A percentile compares a stretch with the other conserved stretches of the same genome.
Evolutionary conservation across 2,329 filamentous ascomycete genomes (phyloP).

Genomic region (Herpotrichia juniperi): DNA sequence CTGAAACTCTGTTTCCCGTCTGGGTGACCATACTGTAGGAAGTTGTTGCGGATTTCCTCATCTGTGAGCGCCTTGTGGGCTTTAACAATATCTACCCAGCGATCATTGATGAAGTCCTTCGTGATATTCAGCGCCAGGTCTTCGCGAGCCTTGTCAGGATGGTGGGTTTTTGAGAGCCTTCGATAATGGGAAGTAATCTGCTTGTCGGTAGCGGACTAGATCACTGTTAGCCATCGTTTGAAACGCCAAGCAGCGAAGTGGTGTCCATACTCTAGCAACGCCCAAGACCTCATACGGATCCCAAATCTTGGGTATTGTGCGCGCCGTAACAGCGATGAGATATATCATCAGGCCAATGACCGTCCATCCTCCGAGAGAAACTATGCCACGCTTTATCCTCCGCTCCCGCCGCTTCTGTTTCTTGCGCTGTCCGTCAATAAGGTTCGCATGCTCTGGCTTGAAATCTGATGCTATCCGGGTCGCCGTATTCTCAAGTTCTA

Average conservation of each 20-base stretch:
- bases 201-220: slow-evolving; percentile 80
- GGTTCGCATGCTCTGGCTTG: slow-evolving; percentile 79
- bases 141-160: slow-evolving; percentile 90
- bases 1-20: slow-evolving; percentile 98
- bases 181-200: slow-evolving; percentile 92
- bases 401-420: slow-evolving; percentile 90
- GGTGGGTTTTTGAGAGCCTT: slow-evolving; percentile 80
- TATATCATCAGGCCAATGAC: slow-evolving; percentile 91
- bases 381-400: slow-evolving; percentile 81
- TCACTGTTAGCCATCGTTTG: slow-evolving; percentile 23
- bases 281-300: slow-evolving; percentile 96
- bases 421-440: slow-evolving; percentile 81
- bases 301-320: slow-evolving; percentile 78
- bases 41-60: slow-evolving; percentile 97
- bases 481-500: slow-evolving; percentile 77
- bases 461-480: slow-evolving; percentile 82
- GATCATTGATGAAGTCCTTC: slow-evolving; percentile 78
- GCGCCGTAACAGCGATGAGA: slow-evolving; percentile 80
- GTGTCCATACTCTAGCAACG: slow-evolving; percentile 71
- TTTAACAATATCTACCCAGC: slow-evolving; percentile 95
- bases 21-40: slow-evolving; percentile 91
- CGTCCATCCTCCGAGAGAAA: slow-evolving; percentile 78
- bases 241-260: background rate
- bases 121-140: slow-evolving; percentile 90
- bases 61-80: slow-evolving; percentile 98